These are phyloP conservation scores for Suhomyces wounanorum DNA, from an alignment of 1,139 yeast species.

Conservation along the genomic window DNA sequence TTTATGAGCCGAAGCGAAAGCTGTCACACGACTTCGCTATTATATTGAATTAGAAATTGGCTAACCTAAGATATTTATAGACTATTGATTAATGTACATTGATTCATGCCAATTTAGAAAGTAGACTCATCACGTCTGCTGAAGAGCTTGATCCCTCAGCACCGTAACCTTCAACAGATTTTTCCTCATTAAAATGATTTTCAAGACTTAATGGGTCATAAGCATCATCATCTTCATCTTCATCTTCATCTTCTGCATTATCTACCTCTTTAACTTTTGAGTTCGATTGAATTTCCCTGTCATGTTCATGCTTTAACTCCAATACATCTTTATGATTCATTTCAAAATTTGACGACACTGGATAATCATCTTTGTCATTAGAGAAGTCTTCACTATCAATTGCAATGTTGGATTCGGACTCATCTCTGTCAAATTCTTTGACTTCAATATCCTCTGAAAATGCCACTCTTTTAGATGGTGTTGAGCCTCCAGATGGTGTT, in stretches of 20 bases:
- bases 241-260: conserved; percentile 21
- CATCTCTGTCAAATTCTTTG: conserved; percentile 46
- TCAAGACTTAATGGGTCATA: conserved; percentile 21
- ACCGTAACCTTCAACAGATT: conserved; percentile 11
- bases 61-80: conserved; percentile 3
- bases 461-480: conserved; percentile 44
- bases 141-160: conserved; percentile 19
- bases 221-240: conserved; percentile 23
- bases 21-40: conserved; percentile 7
- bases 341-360: conserved; percentile 17
- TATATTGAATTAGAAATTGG: conserved; percentile 6
- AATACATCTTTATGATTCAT: conserved; percentile 35
- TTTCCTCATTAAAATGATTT: not conserved
- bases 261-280: not conserved
- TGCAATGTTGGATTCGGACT: conserved; percentile 27
- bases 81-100: conserved; percentile 1
- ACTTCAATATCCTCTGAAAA: conserved; percentile 49
- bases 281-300: not conserved
- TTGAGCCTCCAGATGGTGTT: conserved; percentile 30
- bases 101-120: conserved; percentile 34
- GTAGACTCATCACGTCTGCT: conserved; percentile 34
- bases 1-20: conserved; percentile 6
- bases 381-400: conserved; percentile 17
- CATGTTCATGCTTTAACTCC: conserved; percentile 33
- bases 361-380: conserved; percentile 13